Evolutionary conservation across 495 filamentous ascomycete genomes (phyloP).

Genomic region (Hypomontagnella submonticulosa): DNA sequence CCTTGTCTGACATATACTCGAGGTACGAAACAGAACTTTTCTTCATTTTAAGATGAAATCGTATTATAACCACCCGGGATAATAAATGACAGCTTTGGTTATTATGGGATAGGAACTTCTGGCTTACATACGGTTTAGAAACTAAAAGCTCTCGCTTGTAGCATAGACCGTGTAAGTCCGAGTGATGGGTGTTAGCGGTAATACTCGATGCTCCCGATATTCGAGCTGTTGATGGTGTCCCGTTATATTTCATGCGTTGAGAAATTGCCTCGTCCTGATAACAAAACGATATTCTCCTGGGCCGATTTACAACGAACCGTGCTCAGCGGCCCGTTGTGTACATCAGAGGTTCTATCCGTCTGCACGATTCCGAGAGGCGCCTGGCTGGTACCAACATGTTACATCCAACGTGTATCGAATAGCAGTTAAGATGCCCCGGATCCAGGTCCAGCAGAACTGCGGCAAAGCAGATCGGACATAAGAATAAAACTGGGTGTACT

Average conservation of each 20-base stretch:
- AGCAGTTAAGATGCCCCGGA: neutral
- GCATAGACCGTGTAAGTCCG: too few relatives aligned
- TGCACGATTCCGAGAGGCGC: constrained; percentile 29
- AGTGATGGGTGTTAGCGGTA: neutral
- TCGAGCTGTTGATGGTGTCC: constrained; percentile 7
- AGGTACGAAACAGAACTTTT: too few relatives aligned
- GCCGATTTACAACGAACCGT: constrained; percentile 18
- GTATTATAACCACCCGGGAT: too few relatives aligned
- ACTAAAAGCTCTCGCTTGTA: too few relatives aligned
- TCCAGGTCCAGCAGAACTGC: neutral
- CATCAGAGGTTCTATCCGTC: constrained; percentile 21
- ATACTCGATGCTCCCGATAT: neutral
- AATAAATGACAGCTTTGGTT: too few relatives aligned
- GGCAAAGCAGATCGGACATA: neutral
- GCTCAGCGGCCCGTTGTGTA: constrained; percentile 26
- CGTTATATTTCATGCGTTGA: constrained; percentile 5
- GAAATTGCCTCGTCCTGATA: constrained; percentile 4
- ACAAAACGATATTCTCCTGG: constrained; percentile 2
- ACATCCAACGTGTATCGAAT: neutral
- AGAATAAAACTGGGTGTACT: neutral
- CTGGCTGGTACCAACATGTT: constrained; percentile 22
- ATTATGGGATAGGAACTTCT: too few relatives aligned
- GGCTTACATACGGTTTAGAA: too few relatives aligned
- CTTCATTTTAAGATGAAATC: too few relatives aligned
- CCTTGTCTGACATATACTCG: too few relatives aligned